These are phyloP conservation scores for Aspergillus tanneri DNA, from an alignment of 2,329 filamentous ascomycete genomes.

Conservation along the genomic window DNA sequence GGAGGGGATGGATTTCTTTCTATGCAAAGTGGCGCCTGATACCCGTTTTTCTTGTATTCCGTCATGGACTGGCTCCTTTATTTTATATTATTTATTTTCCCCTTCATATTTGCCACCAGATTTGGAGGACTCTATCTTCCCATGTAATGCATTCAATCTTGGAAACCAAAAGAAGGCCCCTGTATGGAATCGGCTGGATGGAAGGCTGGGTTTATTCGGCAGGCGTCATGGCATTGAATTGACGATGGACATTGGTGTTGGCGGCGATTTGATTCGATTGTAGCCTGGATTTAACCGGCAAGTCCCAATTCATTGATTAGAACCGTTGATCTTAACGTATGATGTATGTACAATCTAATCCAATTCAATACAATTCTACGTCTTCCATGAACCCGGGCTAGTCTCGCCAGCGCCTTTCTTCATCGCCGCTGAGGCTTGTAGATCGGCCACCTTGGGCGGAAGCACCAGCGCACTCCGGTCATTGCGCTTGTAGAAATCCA, in stretches of 20 bases:
- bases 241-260: not conserved
- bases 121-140: not conserved
- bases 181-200: no score
- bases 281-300: no score
- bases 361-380: no score
- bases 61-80: not conserved
- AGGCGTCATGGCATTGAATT: not conserved
- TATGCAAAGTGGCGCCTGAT: conserved; percentile 21
- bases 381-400: conserved; percentile 80
- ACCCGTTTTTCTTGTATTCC: conserved; percentile 14
- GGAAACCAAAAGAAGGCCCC: not conserved
- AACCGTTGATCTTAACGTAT: no score
- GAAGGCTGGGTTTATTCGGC: not conserved
- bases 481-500: conserved; percentile 90
- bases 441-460: conserved; percentile 84
- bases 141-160: not conserved
- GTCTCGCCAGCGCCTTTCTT: conserved; percentile 49
- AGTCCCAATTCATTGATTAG: no score
- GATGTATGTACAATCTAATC: not conserved
- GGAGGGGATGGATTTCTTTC: conserved; percentile 5
- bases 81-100: not conserved
- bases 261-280: not conserved
- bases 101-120: no score
- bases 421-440: conserved; percentile 51
- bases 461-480: conserved; percentile 81